Evolutionary conservation across 2,329 filamentous ascomycete species (phyloP).

Genomic region (Cladosporium sp.): DNA sequence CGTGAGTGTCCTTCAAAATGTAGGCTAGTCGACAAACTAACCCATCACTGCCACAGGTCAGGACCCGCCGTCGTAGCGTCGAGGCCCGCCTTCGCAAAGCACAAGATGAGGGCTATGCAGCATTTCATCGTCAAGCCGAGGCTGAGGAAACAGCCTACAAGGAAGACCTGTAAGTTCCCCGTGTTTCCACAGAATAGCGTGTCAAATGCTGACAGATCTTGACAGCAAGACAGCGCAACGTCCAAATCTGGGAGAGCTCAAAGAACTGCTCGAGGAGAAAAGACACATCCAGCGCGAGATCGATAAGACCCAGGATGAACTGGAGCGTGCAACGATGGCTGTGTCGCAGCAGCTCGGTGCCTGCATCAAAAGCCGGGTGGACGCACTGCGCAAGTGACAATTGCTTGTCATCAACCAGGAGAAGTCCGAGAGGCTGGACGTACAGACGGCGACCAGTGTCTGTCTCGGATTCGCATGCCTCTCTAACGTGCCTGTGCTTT

Average conservation of each 20-base stretch:
- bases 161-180: not conserved
- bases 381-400: conserved; percentile 13
- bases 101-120: not conserved
- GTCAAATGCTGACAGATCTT: not conserved
- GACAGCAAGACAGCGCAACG: conserved; percentile 5
- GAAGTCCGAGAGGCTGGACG: not conserved
- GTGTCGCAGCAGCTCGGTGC: conserved; percentile 24
- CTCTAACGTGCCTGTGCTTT: not conserved
- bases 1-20: not conserved
- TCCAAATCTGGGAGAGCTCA: conserved; percentile 27
- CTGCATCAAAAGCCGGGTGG: conserved; percentile 24
- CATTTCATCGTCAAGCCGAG: not conserved
- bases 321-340: conserved; percentile 21
- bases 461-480: not conserved
- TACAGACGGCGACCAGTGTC: not conserved
- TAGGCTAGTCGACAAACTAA: not conserved
- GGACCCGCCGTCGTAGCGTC: conserved; percentile 5
- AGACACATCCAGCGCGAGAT: conserved; percentile 23
- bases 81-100: conserved; percentile 9
- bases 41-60: not conserved
- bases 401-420: not conserved
- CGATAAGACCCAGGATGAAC: conserved; percentile 15
- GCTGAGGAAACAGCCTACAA: not conserved
- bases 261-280: conserved; percentile 25
- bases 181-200: not conserved